Evolutionary conservation across 257 asterid genomes (phyloP), one percentile per base, ranked within the genome.

Genomic region (Lycium ferocissimum): DNA sequence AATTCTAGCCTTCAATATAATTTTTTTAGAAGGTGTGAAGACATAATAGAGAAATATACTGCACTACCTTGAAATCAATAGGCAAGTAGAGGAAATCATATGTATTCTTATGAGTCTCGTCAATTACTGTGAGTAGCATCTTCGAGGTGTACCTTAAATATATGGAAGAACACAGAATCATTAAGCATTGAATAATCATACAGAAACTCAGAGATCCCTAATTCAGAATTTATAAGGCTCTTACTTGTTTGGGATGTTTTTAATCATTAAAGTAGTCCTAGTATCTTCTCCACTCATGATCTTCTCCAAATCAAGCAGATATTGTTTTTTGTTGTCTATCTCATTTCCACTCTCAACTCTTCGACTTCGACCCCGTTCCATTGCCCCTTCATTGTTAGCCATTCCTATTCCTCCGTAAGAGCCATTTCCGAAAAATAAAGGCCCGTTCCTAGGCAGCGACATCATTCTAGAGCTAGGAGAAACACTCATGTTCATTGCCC

Each of bases 181-280:
- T 57, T 82, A 54, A 12, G 62, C 67, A 82, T 59, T 13, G 73
- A 4, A 57, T 56, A 85, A n/a, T 71, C 87, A 54, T 20, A 63
- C 43, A 49, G 33, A 53, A 84, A 40, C 6, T 40, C 38, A 65
- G 65, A 69, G 40, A 11, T 26, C 15, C 62, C 33, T 43, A 61
- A 73, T 57, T 53, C 67, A 56, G 84, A 66, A 87, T 35, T 54
- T 14, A 79, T 61, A 40, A 2, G 6, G 45, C 45, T 59, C 97
- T 91, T 92, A 96, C 99, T 95, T 96, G 96, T 96, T 96, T 13
- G 99, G 99, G 45, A 96, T 96, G 93, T 96, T 96, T 81, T 95
- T 96, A 57, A 95, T 92, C 98, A 96, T 96, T 90, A 96, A 89
- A 9, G 99, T 96, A 69, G 99, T 96, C 92, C 98, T 90, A 73